Percentiles rank a stretch among this genome's conserved stretches.
Conservation (phyloP, 1,284 basidiomycete species). For the Agroathelia rolfsii region DNA sequence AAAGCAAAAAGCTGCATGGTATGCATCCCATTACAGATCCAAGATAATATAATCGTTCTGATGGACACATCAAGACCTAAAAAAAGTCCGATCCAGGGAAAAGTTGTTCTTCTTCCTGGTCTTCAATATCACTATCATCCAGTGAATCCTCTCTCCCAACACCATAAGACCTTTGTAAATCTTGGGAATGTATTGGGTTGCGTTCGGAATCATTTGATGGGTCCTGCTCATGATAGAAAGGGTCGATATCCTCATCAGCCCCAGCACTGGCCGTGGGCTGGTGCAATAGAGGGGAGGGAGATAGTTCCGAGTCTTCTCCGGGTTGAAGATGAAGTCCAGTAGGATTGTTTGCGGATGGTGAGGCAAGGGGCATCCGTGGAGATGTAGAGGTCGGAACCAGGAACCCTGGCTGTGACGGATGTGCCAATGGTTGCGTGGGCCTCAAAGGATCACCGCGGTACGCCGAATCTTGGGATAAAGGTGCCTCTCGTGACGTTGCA, state of each 20-base stretch:
- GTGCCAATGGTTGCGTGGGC: conserved; percentile 9
- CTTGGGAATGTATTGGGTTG: too few relatives aligned
- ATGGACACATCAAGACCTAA: conserved; percentile 16
- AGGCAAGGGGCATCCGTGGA: conserved; percentile 3
- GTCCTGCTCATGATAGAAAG: conserved; percentile 30
- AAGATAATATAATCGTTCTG: too few relatives aligned
- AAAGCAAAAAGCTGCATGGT: too few relatives aligned
- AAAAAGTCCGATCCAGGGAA: conserved; percentile 50
- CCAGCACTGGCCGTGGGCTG: conserved; percentile 12
- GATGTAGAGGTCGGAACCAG: not conserved
- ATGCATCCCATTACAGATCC: too few relatives aligned
- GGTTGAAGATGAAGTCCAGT: conserved; percentile 15
- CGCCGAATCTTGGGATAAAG: too few relatives aligned
- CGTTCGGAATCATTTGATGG: too few relatives aligned
- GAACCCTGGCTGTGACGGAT: conserved; percentile 9
- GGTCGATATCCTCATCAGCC: conserved; percentile 24
- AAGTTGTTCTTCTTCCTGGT: conserved; percentile 29
- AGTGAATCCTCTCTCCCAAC: too few relatives aligned
- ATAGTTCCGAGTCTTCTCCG: conserved; percentile 8
- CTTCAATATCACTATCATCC: conserved; percentile 14
- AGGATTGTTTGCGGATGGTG: conserved; percentile 8
- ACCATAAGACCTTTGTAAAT: too few relatives aligned
- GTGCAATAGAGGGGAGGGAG: conserved; percentile 12
- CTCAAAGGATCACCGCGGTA: too few relatives aligned
- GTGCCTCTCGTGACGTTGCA: conserved; percentile 4